These are phyloP conservation scores for Forsythia suspensa DNA, from an alignment of 257 asterid genomes.

Conservation along the genomic window DNA sequence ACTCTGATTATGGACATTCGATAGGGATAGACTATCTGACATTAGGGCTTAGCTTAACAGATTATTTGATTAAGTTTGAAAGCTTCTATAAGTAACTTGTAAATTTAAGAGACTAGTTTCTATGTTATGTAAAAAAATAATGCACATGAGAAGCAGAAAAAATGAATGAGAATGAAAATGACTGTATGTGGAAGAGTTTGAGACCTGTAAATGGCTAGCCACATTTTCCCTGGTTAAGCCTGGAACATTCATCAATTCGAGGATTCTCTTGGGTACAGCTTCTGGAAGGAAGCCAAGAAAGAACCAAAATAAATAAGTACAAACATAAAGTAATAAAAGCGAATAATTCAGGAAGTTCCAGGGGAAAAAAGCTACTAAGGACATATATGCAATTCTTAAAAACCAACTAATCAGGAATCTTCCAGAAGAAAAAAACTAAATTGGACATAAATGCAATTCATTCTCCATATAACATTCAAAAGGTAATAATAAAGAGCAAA, in stretches of 20 bases:
- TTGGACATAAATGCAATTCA: conserved; percentile 3
- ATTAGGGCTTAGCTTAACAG: not conserved
- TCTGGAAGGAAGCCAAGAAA: conserved; percentile 41
- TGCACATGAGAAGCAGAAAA: not conserved
- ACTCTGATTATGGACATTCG: not conserved
- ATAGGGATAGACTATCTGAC: not conserved
- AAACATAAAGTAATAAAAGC: not conserved
- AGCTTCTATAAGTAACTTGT: not conserved
- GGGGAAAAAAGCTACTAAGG: not conserved
- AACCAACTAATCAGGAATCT: not conserved
- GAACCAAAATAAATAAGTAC: conserved; percentile 20
- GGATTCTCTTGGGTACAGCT: conserved; percentile 91
- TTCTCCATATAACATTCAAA: not conserved
- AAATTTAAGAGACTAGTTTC: not conserved
- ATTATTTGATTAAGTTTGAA: not conserved
- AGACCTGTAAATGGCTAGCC: conserved; percentile 92
- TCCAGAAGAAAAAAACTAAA: not conserved
- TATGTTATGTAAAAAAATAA: not conserved
- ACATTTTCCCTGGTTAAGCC: conserved; percentile 85
- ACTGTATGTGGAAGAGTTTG: conserved; percentile 12
- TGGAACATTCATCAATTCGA: conserved; percentile 87
- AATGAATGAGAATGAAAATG: not conserved
- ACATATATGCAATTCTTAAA: not conserved
- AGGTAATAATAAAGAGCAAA: not conserved
- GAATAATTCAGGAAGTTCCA: not conserved